Evolutionary conservation across 257 asterid species (phyloP).

Genomic region (Solanum piurae): DNA sequence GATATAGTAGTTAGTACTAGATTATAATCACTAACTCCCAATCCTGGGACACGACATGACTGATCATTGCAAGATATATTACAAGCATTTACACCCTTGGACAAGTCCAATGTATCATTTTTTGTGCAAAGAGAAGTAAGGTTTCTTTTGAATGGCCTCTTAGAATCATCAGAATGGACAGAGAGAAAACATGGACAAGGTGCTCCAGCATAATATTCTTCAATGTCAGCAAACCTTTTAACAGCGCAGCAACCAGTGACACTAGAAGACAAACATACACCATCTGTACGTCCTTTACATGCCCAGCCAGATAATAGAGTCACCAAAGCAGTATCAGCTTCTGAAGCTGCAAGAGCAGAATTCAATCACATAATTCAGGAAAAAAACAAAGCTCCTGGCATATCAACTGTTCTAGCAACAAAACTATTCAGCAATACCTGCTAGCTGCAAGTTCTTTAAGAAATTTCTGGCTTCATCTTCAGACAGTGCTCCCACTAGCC

Average conservation of each 20-base stretch:
- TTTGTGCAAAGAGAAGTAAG: slow-evolving; percentile 3
- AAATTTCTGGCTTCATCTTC: slow-evolving; percentile 32
- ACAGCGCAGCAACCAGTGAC: slow-evolving; percentile 23
- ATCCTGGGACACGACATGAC: slow-evolving; percentile 41
- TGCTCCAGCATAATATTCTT: slow-evolving; percentile 14
- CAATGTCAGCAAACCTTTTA: slow-evolving; percentile 8
- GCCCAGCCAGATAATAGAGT: slow-evolving; percentile 43
- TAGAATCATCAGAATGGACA: slow-evolving; percentile 10
- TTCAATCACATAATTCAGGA: slow-evolving; percentile 1
- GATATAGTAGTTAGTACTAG: slow-evolving; percentile 20
- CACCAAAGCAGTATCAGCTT: slow-evolving; percentile 26
- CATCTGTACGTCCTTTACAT: slow-evolving; percentile 29
- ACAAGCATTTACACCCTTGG: slow-evolving; percentile 4
- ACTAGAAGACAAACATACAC: slow-evolving; percentile 33
- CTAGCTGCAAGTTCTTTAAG: slow-evolving; percentile 30
- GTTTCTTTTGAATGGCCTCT: slow-evolving; percentile 20
- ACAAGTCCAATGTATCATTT: background rate
- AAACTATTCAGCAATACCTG: slow-evolving; percentile 15
- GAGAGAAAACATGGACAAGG: slow-evolving; percentile 23
- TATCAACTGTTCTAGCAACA: background rate
- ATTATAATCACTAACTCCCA: slow-evolving; percentile 27
- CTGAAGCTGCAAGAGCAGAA: slow-evolving; percentile 28
- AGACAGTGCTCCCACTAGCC: slow-evolving; percentile 26
- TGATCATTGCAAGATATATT: slow-evolving; percentile 12
- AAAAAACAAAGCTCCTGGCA: background rate